Percentiles rank a stretch among this genome's conserved stretches.
These are phyloP conservation scores for Diospyros lotus DNA, from an alignment of 148 eudicot genomes.

Conservation along the genomic window DNA sequence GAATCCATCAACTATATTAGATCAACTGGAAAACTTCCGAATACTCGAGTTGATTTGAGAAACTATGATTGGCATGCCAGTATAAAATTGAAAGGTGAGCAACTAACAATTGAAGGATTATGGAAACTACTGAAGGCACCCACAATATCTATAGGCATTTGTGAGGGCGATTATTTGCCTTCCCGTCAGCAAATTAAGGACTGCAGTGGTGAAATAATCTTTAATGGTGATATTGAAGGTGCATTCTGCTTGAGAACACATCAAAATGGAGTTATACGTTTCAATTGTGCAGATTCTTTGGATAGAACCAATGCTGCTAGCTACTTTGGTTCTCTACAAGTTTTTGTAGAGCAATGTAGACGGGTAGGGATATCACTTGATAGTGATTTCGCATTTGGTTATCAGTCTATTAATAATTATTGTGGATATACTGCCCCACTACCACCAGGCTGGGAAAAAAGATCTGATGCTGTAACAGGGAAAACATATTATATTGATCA, in stretches of 20 bases:
- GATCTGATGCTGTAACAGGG: slow-evolving; percentile 95
- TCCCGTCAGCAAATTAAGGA: slow-evolving; percentile 74
- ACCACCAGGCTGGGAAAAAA: slow-evolving; percentile 99
- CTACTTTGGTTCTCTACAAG: slow-evolving; percentile 91
- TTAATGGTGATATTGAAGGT: slow-evolving; percentile 61
- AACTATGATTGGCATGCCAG: slow-evolving; percentile 99
- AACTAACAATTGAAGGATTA: slow-evolving; percentile 89
- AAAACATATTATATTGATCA: slow-evolving; percentile 92
- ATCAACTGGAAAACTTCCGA: slow-evolving; percentile 72
- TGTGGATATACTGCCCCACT: slow-evolving; percentile 89
- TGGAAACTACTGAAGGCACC: slow-evolving; percentile 92
- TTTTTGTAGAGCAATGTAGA: slow-evolving; percentile 93
- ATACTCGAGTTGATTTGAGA: slow-evolving; percentile 63
- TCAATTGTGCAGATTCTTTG: slow-evolving; percentile 95
- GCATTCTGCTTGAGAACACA: slow-evolving; percentile 88
- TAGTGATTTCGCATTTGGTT: slow-evolving; percentile 76
- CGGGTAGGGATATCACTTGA: slow-evolving; percentile 93
- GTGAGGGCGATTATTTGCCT: slow-evolving; percentile 92
- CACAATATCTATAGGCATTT: slow-evolving; percentile 75
- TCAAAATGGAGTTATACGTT: slow-evolving; percentile 94
- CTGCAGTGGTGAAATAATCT: slow-evolving; percentile 84
- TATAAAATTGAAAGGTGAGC: slow-evolving; percentile 78
- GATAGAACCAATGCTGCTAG: slow-evolving; percentile 99
- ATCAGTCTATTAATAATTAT: slow-evolving; percentile 53
- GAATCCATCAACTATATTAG: slow-evolving; percentile 71